A percentile compares a stretch with the other conserved stretches of the same genome.
phyloP scores from a whole-genome alignment of 176 grass and related monocot genomes.

The Cocos nucifera region DNA sequence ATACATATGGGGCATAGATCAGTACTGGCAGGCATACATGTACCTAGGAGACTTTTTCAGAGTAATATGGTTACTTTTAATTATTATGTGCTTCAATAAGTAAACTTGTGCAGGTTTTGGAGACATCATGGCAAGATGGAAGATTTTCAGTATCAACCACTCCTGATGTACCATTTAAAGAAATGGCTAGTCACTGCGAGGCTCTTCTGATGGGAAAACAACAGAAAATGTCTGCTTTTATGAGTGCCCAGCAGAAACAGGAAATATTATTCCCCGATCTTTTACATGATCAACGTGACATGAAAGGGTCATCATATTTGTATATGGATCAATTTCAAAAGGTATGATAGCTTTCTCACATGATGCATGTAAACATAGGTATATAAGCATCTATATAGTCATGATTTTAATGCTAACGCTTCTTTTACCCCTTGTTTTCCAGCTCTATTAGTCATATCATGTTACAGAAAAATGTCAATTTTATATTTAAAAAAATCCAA shows the following conservation, averaged over 20 bases:
- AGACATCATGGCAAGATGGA: conserved; percentile 28
- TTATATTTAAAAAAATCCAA: too few relatives aligned
- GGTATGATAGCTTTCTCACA: conserved; percentile 11
- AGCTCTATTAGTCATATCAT: too few relatives aligned
- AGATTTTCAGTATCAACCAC: conserved; percentile 24
- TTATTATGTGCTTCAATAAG: too few relatives aligned
- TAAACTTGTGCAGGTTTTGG: conserved; percentile 19
- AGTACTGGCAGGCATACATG: too few relatives aligned
- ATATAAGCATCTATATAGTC: neutral
- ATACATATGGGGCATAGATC: too few relatives aligned
- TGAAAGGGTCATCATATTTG: neutral
- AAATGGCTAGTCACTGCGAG: conserved; percentile 38
- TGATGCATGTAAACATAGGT: neutral
- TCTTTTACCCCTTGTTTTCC: neutral
- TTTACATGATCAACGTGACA: neutral
- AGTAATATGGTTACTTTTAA: too few relatives aligned
- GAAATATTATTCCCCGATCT: conserved; percentile 6
- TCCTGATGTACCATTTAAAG: conserved; percentile 29
- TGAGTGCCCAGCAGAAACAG: conserved; percentile 42
- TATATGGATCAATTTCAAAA: conserved; percentile 10
- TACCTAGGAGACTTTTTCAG: too few relatives aligned
- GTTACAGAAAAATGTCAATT: too few relatives aligned
- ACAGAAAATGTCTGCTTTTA: conserved; percentile 79
- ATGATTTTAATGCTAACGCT: neutral
- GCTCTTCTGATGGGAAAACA: conserved; percentile 79